Base-by-base conservation (phyloP, 441 rosid species). In the Syzygium syzygioides region DNA sequence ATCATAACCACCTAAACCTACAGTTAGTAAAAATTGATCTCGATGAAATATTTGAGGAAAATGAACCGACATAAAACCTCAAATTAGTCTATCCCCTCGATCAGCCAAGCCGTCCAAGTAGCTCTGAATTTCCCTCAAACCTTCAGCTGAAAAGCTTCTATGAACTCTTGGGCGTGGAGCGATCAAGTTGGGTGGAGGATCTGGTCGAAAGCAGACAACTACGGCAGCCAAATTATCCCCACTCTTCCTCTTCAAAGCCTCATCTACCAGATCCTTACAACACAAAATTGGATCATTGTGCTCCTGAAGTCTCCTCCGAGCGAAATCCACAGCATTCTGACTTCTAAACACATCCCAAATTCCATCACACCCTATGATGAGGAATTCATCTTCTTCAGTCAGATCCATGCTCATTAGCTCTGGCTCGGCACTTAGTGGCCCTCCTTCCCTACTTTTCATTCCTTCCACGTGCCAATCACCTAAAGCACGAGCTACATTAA, bases 381-480 rank as follows among this genome's bases (percentile, higher is more conserved):
- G 96, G 91, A 97, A 97, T 91, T 96, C 99, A 54, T 97, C 99
- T 56, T 96, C 97, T 85, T 93, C 93, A 0, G 94, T 94, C 85
- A 96, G 93, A 87, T 91, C 90, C 17, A 86, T 90, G 41, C 94
- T 91, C 92, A 94, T 94, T 57, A 96, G 89, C 93, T 97, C 99
- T 6, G 98, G 98, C 88, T 96, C 98, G 9, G 98, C 97, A 91
- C 94, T 96, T 20, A 97, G 95, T 45, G 99, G 98, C 30, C 98
- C 98, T 30, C 96, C 94, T 55, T 91, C 91, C 57, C 90, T 88
- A 68, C 91, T 91, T 93, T 97, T 96, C 94, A 95, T 91, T 83
- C 96, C 98, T 91, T 95, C 96, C 95, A 96, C 88, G 90, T 96
- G 98, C 95, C 96, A 95, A 90, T 97, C 98, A 55, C 98, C 98